These are phyloP conservation scores for Crepidotus variabilis DNA, from an alignment of 768 basidiomycete genomes.

Conservation along the genomic window DNA sequence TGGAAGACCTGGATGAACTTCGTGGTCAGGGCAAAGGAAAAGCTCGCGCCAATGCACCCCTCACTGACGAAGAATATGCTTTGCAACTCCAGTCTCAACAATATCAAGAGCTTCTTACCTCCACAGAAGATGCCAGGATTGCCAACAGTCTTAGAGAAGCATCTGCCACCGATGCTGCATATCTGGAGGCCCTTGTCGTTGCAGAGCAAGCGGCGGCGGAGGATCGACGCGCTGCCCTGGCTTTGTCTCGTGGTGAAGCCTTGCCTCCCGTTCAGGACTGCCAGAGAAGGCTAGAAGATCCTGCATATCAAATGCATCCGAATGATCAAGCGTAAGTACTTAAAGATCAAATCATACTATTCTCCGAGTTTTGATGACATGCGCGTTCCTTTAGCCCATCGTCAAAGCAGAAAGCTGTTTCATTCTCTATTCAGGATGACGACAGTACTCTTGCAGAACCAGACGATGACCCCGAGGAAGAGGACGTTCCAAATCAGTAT, in stretches of 20 bases:
- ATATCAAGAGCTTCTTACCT: conserved; percentile 22
- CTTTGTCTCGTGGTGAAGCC: conserved; percentile 26
- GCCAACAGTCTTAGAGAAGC: conserved; percentile 42
- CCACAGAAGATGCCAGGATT: conserved; percentile 33
- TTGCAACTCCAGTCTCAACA: conserved; percentile 36
- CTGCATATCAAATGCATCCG: conserved; percentile 14
- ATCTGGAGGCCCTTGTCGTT: conserved; percentile 25
- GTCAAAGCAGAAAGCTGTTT: background rate
- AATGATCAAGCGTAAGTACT: background rate
- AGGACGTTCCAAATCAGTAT: background rate
- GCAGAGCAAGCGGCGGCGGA: conserved; percentile 35
- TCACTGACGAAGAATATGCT: conserved; percentile 44
- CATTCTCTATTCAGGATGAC: background rate
- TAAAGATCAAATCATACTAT: too few species aligned
- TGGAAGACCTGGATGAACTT: conserved; percentile 35
- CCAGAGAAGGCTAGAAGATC: conserved; percentile 18
- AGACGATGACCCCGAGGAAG: background rate
- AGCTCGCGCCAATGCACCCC: conserved; percentile 22
- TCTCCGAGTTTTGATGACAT: too few species aligned
- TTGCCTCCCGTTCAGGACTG: conserved; percentile 23
- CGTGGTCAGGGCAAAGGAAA: conserved; percentile 32
- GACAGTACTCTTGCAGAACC: background rate
- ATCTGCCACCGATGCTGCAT: conserved; percentile 27
- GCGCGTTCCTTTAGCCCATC: too few species aligned
- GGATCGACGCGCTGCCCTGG: conserved; percentile 38